phyloP scores from a whole-genome alignment of 78 protist genomes.

The Speleostelium caveatum region DNA sequence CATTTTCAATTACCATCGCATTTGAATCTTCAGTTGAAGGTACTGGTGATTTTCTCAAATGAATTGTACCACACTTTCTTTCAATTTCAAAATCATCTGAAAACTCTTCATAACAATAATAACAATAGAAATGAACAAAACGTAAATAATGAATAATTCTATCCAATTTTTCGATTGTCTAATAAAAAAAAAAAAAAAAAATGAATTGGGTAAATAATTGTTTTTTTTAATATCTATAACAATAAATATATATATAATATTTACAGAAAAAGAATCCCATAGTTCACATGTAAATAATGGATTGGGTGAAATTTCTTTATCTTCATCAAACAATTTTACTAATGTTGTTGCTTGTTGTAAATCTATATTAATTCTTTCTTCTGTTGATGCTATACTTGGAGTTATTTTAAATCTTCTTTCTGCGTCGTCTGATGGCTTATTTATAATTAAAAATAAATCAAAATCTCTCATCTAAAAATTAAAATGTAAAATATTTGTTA shows the following conservation, averaged over 20 bases:
- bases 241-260: neutral
- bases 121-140: conserved; percentile 72
- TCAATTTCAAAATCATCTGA: conserved; percentile 42
- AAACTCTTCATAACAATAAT: conserved; percentile 68
- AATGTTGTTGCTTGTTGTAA: conserved; percentile 40
- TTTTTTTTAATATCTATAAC: neutral
- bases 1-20: neutral
- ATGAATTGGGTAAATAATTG: neutral
- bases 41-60: conserved; percentile 43
- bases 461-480: conserved; percentile 57
- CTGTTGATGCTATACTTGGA: conserved; percentile 78
- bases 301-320: conserved; percentile 53
- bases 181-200: neutral
- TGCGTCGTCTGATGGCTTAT: conserved; percentile 65
- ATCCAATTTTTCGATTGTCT: conserved; percentile 29
- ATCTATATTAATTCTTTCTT: conserved; percentile 45
- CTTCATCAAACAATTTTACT: conserved; percentile 39
- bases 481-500: neutral
- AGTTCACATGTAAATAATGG: conserved; percentile 18
- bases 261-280: conserved; percentile 24
- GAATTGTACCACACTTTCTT: conserved; percentile 76
- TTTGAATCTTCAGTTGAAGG: neutral
- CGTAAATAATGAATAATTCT: conserved; percentile 47
- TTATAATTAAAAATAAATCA: conserved; percentile 53
- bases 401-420: conserved; percentile 75